A percentile compares a stretch with the other conserved stretches of the same genome.
Evolutionary conservation across 352 stramenopile genomes (phyloP).

Genomic region (Phytophthora pseudosyringae): DNA sequence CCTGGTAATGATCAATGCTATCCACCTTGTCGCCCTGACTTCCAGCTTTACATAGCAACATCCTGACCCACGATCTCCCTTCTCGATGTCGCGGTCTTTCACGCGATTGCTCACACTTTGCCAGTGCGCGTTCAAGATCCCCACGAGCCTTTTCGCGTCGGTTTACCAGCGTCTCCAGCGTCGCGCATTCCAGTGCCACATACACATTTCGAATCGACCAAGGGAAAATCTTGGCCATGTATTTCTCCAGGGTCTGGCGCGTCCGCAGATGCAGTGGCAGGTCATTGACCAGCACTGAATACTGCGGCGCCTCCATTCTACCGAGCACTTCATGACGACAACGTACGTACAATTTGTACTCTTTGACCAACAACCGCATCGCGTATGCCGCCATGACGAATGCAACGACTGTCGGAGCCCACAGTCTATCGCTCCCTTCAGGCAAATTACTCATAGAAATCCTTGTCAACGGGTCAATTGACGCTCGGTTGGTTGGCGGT

Average conservation of each 20-base stretch:
- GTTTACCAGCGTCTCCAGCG: constrained; percentile 58
- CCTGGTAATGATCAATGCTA: constrained; percentile 70
- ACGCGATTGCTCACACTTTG: constrained; percentile 46
- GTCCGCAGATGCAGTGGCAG: constrained; percentile 67
- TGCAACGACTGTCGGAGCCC: constrained; percentile 60
- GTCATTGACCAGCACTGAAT: constrained; percentile 79
- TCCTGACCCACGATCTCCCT: constrained; percentile 46
- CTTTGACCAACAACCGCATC: constrained; percentile 61
- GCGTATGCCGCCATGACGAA: constrained; percentile 62
- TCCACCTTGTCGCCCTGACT: constrained; percentile 51
- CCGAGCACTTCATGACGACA: constrained; percentile 68
- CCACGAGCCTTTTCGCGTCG: constrained; percentile 57
- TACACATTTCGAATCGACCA: constrained; percentile 65
- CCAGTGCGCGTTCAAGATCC: constrained; percentile 62
- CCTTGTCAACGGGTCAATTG: constrained; percentile 58
- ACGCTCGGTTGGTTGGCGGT: constrained; percentile 17
- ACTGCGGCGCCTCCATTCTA: constrained; percentile 63
- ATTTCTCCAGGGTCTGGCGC: constrained; percentile 65
- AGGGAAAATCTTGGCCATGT: constrained; percentile 79
- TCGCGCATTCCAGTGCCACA: constrained; percentile 70
- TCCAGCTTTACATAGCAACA: constrained; percentile 49
- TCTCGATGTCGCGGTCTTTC: constrained; percentile 57
- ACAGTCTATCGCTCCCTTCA: constrained; percentile 57
- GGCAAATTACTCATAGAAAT: constrained; percentile 85
- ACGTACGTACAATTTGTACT: constrained; percentile 71